Percentiles rank a stretch among this genome's conserved stretches.
Evolutionary conservation across 345 rosid genomes (phyloP).

Genomic region (Pistacia atlantica): DNA sequence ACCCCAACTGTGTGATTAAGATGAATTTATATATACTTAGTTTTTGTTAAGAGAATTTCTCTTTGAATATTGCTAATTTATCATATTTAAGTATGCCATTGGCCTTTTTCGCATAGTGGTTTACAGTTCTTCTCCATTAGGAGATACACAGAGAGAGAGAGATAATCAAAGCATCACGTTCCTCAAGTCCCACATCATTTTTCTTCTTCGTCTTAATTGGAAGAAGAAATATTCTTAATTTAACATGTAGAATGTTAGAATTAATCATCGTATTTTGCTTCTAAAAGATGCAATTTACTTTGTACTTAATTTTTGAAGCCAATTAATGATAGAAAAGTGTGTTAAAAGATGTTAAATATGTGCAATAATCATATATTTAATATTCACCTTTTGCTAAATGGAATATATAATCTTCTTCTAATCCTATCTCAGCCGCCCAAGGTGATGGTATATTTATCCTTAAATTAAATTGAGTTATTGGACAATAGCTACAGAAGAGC

Average conservation of each 20-base stretch:
- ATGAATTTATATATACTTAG: slow-evolving; percentile 9
- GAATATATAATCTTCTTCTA: neutral
- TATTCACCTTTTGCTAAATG: neutral
- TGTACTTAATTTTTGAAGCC: too few species aligned
- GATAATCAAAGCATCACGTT: slow-evolving; percentile 3
- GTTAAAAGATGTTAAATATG: too few species aligned
- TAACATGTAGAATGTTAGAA: too few species aligned
- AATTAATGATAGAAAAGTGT: too few species aligned
- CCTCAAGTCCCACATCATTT: slow-evolving; percentile 4
- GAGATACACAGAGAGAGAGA: neutral
- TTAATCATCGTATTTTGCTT: too few species aligned
- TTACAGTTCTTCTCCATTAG: slow-evolving; percentile 14
- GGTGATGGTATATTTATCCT: neutral
- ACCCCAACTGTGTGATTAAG: slow-evolving; percentile 17
- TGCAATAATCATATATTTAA: neutral
- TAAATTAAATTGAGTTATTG: neutral
- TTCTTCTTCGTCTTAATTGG: too few species aligned
- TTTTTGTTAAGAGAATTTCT: slow-evolving; percentile 1
- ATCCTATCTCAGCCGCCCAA: neutral
- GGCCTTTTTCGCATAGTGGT: slow-evolving; percentile 12
- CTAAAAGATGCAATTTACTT: too few species aligned
- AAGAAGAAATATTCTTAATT: too few species aligned
- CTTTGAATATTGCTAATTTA: slow-evolving; percentile 16
- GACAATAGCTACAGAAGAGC: neutral
- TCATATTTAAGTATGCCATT: slow-evolving; percentile 11